Evolutionary conservation across 2,329 filamentous ascomycete genomes (phyloP), one percentile per base, ranked within the genome.

Genomic region (Dothistroma septosporum): DNA sequence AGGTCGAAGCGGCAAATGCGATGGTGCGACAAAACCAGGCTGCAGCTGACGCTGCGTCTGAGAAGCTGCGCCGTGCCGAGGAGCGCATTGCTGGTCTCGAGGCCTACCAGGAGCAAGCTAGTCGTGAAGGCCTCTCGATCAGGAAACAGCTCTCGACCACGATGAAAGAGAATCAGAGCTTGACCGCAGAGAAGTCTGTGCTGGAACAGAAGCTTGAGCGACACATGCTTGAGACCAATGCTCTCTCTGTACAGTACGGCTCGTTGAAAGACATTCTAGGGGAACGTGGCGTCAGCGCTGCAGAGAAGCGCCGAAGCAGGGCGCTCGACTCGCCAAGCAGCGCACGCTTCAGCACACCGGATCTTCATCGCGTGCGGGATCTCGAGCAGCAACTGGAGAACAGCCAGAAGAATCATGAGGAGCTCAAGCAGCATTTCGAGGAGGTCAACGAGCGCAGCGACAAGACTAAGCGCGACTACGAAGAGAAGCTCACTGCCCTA

Each of bases 71-170:
- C 57, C 89, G 89, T 61, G 94, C 94, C 3, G 95, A 99, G 76
- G 95, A 97, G 78, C 87, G 94, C 47, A 97, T 99, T 74, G 95
- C 94, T 5, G 94, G 94, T 7, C 83, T 99, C 3, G 94, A 99
- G 75, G 91, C 92, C 31, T 97, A 97, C 74, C 94, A 99, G 76
- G 94, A 99, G 73, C 94, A 99, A 76, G 89, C 92, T 4, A 97
- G 92, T 75, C 86, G 94, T 49, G 95, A 99, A 75, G 92, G 92
- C 53, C 86, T 99, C 58, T 86, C 87, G 37, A 91, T 97, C 66
- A 87, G 94, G 58, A 88, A 94, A 72, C 93, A 97, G 72, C 83
- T 99, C 57, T 94, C 97, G 74, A 83, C 86, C 28, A 87, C 90
- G 4, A 82, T 96, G 74, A 88, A 88, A 66, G 93, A 99, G 60